Base-by-base conservation (phyloP, 2,329 filamentous ascomycete species). In the Xylaria sp. region DNA sequence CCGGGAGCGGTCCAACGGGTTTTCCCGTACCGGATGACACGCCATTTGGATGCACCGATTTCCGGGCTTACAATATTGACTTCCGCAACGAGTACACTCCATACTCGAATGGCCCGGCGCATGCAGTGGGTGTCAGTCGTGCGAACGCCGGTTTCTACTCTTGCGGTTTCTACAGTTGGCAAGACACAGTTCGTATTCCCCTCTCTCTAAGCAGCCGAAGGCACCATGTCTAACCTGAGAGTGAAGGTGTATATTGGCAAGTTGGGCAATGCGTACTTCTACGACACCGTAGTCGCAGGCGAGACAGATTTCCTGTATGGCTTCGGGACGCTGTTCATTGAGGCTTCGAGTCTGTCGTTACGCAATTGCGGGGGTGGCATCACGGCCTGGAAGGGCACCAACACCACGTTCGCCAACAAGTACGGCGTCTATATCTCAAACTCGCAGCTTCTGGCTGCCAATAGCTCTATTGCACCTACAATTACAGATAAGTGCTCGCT, bases 251-350 rank as follows among this genome's bases (percentile, higher is more conserved):
- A 90, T 71, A 76, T 91, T 17, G 89, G 89, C 60, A 91, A 91
- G 74, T 80, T 90, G 0, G 89, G 86, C 33, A 90, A 90, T 69
- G 85, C 85, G 0, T 91, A 90, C 77, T 88, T 92, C 76, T 84
- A 88, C 74, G 81, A 85, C 39, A 84, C 79, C 60, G 83, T 87
- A 39, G 82, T 91, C 5, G 89, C 87, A 0, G 89, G 89, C 0
- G 82, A 91, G 73, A 90, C 88, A 0, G 90, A 92, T 71, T 91
- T 91, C 78, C 79, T 91, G 22, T 91, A 90, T 73, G 89, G 88
- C 9, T 90, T 90, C 73, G 89, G 89, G 29, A 91, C 89, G 0
- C 82, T 86, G 3, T 91, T 85, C 82, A 81, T 90, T 45, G 82
- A 87, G 62, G 79, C 81, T 3, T 87, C 84, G 1, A 79, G 80